Percentiles rank a stretch among this genome's conserved stretches.
These are phyloP conservation scores for Colletotrichum sidae DNA, from an alignment of 2,329 filamentous ascomycete species.

Conservation along the genomic window DNA sequence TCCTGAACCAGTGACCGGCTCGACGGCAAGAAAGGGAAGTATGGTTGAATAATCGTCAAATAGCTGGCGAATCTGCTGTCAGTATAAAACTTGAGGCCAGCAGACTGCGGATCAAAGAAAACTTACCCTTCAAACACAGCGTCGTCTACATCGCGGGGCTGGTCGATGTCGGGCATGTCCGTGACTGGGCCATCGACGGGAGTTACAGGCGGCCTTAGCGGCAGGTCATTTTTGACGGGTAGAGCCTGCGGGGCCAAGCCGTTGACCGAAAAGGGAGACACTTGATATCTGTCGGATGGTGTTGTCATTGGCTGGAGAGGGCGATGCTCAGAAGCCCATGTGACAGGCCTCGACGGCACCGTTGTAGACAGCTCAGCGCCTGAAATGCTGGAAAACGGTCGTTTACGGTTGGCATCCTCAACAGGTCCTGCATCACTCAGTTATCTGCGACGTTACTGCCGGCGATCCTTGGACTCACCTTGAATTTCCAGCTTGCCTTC, in stretches of 20 bases:
- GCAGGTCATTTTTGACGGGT: slow-evolving; percentile 50
- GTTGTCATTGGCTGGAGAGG: slow-evolving; percentile 55
- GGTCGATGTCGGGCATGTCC: slow-evolving; percentile 48
- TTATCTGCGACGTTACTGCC: slow-evolving; percentile 8
- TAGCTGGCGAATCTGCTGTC: slow-evolving; percentile 59
- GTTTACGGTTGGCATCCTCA: slow-evolving; percentile 44
- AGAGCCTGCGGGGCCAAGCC: slow-evolving; percentile 60
- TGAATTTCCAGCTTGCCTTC: slow-evolving; percentile 79
- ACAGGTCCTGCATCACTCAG: slow-evolving; percentile 26
- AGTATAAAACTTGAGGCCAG: background rate
- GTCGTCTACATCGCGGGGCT: slow-evolving; percentile 55
- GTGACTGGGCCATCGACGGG: slow-evolving; percentile 50
- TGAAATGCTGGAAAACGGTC: slow-evolving; percentile 51
- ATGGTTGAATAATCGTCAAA: slow-evolving; percentile 72
- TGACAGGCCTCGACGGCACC: slow-evolving; percentile 54
- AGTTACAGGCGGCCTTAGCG: slow-evolving; percentile 50
- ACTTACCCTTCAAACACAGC: slow-evolving; percentile 59
- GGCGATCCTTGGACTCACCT: slow-evolving; percentile 16
- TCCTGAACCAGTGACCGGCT: slow-evolving; percentile 67
- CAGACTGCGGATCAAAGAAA: background rate
- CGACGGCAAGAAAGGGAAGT: slow-evolving; percentile 73
- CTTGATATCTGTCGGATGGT: slow-evolving; percentile 44
- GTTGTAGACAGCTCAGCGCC: slow-evolving; percentile 48
- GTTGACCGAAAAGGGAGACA: slow-evolving; percentile 50
- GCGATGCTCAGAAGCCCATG: slow-evolving; percentile 62